A percentile compares a stretch with the other conserved stretches of the same genome.
These are phyloP conservation scores for Cymbopogon citratus DNA, from an alignment of 176 grass and related monocot species.

Conservation along the genomic window DNA sequence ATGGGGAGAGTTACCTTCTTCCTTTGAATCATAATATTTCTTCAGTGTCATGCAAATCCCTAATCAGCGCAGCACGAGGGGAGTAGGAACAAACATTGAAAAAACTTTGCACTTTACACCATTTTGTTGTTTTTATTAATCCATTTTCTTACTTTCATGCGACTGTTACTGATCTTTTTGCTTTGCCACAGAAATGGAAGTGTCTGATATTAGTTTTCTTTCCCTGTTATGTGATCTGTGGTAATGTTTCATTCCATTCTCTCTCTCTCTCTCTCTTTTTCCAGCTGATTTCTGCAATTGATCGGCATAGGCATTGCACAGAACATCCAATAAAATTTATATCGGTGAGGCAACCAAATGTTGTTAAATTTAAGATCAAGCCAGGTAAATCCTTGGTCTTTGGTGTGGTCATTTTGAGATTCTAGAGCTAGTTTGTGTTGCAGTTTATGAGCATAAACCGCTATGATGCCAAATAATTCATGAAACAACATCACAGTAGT, in stretches of 20 bases:
- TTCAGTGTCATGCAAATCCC: no score
- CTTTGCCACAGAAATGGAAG: no score
- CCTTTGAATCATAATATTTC: not conserved
- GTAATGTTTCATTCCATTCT: not conserved
- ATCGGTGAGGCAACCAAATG: conserved; percentile 69
- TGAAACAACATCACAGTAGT: not conserved
- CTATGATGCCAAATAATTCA: not conserved
- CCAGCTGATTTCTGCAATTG: conserved; percentile 86
- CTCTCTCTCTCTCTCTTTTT: no score
- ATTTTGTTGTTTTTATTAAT: no score
- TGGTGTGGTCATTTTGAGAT: not conserved
- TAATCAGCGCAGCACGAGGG: no score
- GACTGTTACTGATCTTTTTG: no score
- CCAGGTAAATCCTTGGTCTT: conserved; percentile 47
- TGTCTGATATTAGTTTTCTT: no score
- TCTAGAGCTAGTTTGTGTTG: not conserved
- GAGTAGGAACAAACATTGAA: no score
- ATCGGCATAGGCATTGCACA: conserved; percentile 74
- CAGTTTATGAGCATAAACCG: not conserved
- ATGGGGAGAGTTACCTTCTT: not conserved
- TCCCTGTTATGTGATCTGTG: not conserved
- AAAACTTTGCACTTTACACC: no score
- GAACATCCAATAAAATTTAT: conserved; percentile 99
- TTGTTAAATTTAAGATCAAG: conserved; percentile 97
- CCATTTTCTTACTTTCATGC: no score